Conservation (phyloP, 2,329 filamentous ascomycete genomes). For the Hysterium pulicare region DNA sequence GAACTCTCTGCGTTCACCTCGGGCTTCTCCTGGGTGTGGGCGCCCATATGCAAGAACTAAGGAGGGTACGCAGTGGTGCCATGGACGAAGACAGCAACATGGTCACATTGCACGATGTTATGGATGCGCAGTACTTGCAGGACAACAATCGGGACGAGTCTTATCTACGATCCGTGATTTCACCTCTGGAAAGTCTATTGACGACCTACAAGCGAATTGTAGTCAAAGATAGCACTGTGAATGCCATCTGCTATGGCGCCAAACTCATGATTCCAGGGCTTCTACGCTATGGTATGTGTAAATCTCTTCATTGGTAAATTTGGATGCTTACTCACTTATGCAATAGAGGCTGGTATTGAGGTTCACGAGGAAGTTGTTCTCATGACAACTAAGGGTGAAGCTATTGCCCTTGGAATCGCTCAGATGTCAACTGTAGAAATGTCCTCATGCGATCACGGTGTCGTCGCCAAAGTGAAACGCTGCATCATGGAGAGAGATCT, state of each 20-base stretch:
- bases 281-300: constrained; percentile 73
- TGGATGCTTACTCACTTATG: constrained; percentile 12
- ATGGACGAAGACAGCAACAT: constrained; percentile 89
- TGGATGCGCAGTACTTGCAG: constrained; percentile 93
- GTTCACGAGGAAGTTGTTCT: constrained; percentile 94
- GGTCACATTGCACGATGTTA: constrained; percentile 90
- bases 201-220: constrained; percentile 94
- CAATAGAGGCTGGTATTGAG: constrained; percentile 78
- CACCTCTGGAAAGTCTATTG: constrained; percentile 87
- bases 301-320: not conserved
- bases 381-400: constrained; percentile 99
- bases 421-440: constrained; percentile 99
- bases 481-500: constrained; percentile 99
- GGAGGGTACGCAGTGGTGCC: constrained; percentile 87
- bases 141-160: constrained; percentile 96
- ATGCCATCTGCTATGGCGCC: constrained; percentile 96
- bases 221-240: constrained; percentile 94
- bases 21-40: constrained; percentile 76
- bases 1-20: constrained; percentile 94
- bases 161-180: constrained; percentile 86
- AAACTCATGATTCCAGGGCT: constrained; percentile 99
- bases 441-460: constrained; percentile 93
- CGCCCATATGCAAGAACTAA: constrained; percentile 97
- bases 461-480: constrained; percentile 97
- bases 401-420: constrained; percentile 91